Percentiles rank a stretch among this genome's conserved stretches.
phyloP scores from a whole-genome alignment of 306 rosid genomes.

The Begonia masoniana region DNA sequence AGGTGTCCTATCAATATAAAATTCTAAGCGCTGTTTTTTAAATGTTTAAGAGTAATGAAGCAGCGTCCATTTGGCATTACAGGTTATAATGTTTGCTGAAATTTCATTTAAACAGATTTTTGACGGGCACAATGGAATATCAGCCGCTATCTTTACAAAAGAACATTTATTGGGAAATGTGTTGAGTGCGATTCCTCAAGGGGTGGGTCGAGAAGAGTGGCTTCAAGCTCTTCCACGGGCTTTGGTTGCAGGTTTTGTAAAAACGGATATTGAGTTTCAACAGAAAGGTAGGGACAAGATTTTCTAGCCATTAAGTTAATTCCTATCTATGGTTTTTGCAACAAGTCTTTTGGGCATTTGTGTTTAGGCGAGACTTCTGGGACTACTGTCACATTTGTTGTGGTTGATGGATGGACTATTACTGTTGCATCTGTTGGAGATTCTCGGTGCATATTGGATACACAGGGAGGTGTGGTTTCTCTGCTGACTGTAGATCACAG shows the following conservation, averaged over 20 bases:
- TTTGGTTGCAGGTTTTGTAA: conserved; percentile 88
- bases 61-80: conserved; percentile 15
- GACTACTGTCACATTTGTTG: conserved; percentile 91
- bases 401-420: conserved; percentile 90
- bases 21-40: too few relatives aligned
- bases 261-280: conserved; percentile 97
- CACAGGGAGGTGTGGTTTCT: conserved; percentile 89
- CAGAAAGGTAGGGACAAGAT: conserved; percentile 46
- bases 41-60: conserved; percentile 1
- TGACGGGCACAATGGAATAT: conserved; percentile 96
- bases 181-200: conserved; percentile 90
- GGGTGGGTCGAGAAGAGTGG: conserved; percentile 82
- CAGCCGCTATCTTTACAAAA: conserved; percentile 87
- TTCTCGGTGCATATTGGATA: conserved; percentile 93
- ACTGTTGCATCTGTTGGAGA: conserved; percentile 98
- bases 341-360: neutral
- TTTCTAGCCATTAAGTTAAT: neutral
- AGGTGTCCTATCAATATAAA: neutral
- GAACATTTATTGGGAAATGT: conserved; percentile 70
- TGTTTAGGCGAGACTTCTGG: conserved; percentile 92
- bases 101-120: conserved; percentile 59
- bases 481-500: conserved; percentile 94
- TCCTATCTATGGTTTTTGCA: neutral
- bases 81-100: conserved; percentile 24
- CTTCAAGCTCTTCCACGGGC: conserved; percentile 97